Evolutionary conservation across 1,139 yeast genomes (phyloP).

Genomic region (Diutina sp.): DNA sequence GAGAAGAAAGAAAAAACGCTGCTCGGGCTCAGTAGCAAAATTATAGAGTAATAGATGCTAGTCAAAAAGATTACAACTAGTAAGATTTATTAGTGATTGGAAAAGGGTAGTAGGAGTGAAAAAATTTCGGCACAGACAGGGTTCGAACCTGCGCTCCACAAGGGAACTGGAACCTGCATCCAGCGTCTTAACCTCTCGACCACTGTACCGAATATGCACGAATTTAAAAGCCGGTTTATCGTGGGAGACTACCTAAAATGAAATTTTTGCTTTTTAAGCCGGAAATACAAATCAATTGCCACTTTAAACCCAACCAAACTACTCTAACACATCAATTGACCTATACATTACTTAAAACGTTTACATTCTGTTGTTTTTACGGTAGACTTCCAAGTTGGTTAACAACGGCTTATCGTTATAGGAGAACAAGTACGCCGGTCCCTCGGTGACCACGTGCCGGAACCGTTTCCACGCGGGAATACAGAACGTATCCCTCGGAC

Average conservation of each 20-base stretch:
- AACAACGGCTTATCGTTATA: constrained; percentile 1
- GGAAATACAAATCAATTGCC: too few species aligned
- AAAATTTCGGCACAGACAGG: constrained; percentile 3
- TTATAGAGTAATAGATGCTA: background rate
- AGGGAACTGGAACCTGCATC: constrained; percentile 1
- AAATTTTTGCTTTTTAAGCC: too few species aligned
- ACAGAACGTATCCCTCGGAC: constrained; percentile 10
- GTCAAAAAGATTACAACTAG: background rate
- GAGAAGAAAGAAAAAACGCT: background rate
- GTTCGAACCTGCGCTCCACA: constrained; percentile 2
- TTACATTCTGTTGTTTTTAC: too few species aligned
- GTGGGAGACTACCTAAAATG: too few species aligned
- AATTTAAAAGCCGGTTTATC: background rate
- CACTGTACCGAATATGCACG: background rate
- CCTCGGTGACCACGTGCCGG: constrained; percentile 6
- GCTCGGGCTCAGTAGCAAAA: background rate
- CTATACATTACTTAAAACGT: too few species aligned
- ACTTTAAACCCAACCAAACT: too few species aligned
- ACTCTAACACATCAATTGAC: too few species aligned
- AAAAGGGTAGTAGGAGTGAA: too few species aligned
- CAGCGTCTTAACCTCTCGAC: constrained; percentile 2
- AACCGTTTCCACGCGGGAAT: constrained; percentile 11
- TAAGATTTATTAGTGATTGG: too few species aligned
- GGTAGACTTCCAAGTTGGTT: constrained; percentile 1
- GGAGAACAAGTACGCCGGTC: background rate